Evolutionary conservation across 179 eudicot species (phyloP).

Genomic region (Beta lomatogona): DNA sequence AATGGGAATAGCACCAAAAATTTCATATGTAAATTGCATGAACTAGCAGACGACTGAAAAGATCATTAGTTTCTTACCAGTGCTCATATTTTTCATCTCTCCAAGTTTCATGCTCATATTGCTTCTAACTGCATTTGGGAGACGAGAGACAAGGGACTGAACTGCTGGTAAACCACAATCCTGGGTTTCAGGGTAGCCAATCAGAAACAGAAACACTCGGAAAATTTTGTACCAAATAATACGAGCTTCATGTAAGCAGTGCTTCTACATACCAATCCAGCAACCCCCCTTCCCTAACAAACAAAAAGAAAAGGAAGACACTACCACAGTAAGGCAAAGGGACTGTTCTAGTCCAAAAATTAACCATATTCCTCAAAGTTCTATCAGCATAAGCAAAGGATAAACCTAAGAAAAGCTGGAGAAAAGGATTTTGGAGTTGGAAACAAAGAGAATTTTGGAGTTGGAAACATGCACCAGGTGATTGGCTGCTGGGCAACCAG

Average conservation of each 20-base stretch:
- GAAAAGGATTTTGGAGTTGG: too few species aligned
- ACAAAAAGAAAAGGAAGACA: background rate
- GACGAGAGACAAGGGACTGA: conserved; percentile 62
- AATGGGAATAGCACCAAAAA: background rate
- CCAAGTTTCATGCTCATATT: conserved; percentile 55
- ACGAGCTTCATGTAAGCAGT: background rate
- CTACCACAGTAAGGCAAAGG: too few species aligned
- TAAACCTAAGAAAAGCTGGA: background rate
- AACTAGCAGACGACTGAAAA: background rate
- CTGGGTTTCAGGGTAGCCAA: conserved; percentile 40
- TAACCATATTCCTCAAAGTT: background rate
- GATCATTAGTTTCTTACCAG: conserved; percentile 40
- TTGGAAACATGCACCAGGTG: background rate
- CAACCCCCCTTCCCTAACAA: background rate
- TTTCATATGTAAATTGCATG: background rate
- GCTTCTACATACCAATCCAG: background rate
- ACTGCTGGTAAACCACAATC: conserved; percentile 69
- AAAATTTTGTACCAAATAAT: background rate
- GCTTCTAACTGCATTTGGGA: conserved; percentile 61
- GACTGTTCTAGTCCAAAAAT: too few species aligned
- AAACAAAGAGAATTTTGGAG: background rate
- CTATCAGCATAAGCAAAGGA: background rate
- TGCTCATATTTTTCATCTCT: conserved; percentile 36
- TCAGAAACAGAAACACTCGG: conserved; percentile 22
- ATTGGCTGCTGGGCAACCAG: background rate